Percentiles rank a stretch among this genome's conserved stretches.
Conservation (phyloP, 371 early-diverging fungal genomes). For the Lichtheimia ramosa region DNA sequence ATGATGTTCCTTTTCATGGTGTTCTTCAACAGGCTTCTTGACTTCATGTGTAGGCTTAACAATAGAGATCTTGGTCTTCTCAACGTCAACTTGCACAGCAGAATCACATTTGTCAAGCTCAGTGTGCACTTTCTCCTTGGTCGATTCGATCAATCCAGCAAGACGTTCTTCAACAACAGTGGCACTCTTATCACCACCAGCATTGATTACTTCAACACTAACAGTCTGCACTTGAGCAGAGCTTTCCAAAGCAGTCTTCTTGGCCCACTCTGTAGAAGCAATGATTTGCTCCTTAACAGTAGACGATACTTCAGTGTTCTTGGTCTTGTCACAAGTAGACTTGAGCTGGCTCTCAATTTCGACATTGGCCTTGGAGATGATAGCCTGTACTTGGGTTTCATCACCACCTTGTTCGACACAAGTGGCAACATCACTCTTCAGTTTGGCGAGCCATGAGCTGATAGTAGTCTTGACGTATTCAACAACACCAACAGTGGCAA, state of each 20-base stretch:
- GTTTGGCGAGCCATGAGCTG: conserved; percentile 27
- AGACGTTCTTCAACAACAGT: background rate
- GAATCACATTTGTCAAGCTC: conserved; percentile 4
- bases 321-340: background rate
- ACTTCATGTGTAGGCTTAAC: too few species aligned
- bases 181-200: conserved; percentile 1
- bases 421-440: conserved; percentile 7
- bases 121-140: conserved; percentile 5
- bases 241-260: conserved; percentile 7
- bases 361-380: background rate
- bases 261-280: conserved; percentile 9
- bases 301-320: background rate
- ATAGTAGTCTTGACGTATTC: conserved; percentile 27
- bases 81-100: conserved; percentile 1
- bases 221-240: conserved; percentile 13
- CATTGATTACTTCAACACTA: conserved; percentile 7
- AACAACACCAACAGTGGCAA: conserved; percentile 18
- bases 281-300: background rate
- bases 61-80: background rate
- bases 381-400: background rate
- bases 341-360: background rate
- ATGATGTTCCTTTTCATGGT: background rate
- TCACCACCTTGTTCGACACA: background rate
- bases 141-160: conserved; percentile 7
- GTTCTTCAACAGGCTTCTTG: background rate